Conservation (phyloP, 108 stramenopile species). For the Aurantiochytrium sp. region DNA sequence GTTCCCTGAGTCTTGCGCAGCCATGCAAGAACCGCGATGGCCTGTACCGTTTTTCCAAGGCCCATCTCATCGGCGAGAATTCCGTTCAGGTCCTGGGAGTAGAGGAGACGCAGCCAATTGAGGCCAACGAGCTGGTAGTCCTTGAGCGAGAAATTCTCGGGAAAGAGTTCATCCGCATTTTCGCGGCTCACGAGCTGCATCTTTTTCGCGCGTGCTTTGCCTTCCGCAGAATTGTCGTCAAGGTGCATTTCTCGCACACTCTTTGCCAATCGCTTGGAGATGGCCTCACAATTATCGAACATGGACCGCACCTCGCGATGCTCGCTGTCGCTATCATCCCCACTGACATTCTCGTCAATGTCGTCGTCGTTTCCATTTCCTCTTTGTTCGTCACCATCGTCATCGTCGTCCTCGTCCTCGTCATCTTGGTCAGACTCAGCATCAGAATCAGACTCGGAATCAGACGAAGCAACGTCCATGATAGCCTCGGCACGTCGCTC, state of each 20-base stretch:
- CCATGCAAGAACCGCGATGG: slow-evolving; percentile 49
- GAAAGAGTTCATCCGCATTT: not conserved
- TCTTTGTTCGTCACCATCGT: too few species aligned
- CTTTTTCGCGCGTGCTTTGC: not conserved
- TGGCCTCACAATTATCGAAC: not conserved
- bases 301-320: not conserved
- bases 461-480: too few species aligned
- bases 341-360: too few species aligned
- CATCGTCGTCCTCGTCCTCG: too few species aligned
- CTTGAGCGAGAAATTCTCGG: not conserved
- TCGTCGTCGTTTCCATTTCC: too few species aligned
- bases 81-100: not conserved
- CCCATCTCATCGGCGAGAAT: slow-evolving; percentile 44
- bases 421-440: too few species aligned
- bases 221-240: not conserved
- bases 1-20: slow-evolving; percentile 73
- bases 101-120: not conserved
- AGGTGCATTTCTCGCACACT: not conserved
- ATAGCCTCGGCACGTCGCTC: too few species aligned
- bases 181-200: not conserved
- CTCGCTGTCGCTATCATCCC: not conserved
- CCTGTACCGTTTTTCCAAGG: slow-evolving; percentile 35
- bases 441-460: too few species aligned
- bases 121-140: slow-evolving; percentile 20
- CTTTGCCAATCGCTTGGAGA: not conserved